Base-by-base conservation (phyloP, 108 stramenopile genomes). In the Fragilariopsis cylindrus region DNA sequence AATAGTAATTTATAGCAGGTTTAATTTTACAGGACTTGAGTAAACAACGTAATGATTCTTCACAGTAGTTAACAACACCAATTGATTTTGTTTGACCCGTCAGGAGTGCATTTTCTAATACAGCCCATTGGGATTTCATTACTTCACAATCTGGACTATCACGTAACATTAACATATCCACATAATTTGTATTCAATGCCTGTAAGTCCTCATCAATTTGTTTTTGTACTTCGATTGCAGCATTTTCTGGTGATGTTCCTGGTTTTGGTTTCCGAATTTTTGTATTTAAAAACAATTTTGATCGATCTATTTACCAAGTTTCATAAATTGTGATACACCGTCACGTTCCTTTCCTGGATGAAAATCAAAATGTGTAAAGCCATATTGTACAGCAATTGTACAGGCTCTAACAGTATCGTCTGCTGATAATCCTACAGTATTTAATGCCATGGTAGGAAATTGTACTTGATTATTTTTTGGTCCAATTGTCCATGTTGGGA, bases 131-230 rank as follows among this genome's bases (percentile, higher is more conserved):
- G 7, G 81, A 73, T 60, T 76, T 82, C 45, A 87, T 82, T 4
- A 84, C 81, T 21, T 79, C 76, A 21, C 70, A 71, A 49, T 84
- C 82, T 5, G 85, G 81, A 64, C 75, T 75, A 46, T 87, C 85
- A 9, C 85, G 73, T n/a, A 87, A 50, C 83, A 87, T 84, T 6
- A 84, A 65, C 85, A 87, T 87, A 53, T 87, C 85, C 1, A 87
- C 80, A 49, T 72, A 50, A 3, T 71, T 50, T 13, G 82, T 73
- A 60, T 74, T 70, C 7, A 87, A 66, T 18, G 71, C 69, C 15
- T 57, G 53, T 15, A 84, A 65, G 80, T 87, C 85, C 3, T 84
- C 85, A 1, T 78, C 81, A 48, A 87, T 84, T 48, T 87, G 85
- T 57, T 44, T 40, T 7, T 71, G n/a, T 21, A 65, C 66, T 18